These are phyloP conservation scores for Uronychia setigera DNA, from an alignment of 73 alveolate species.

Conservation along the genomic window DNA sequence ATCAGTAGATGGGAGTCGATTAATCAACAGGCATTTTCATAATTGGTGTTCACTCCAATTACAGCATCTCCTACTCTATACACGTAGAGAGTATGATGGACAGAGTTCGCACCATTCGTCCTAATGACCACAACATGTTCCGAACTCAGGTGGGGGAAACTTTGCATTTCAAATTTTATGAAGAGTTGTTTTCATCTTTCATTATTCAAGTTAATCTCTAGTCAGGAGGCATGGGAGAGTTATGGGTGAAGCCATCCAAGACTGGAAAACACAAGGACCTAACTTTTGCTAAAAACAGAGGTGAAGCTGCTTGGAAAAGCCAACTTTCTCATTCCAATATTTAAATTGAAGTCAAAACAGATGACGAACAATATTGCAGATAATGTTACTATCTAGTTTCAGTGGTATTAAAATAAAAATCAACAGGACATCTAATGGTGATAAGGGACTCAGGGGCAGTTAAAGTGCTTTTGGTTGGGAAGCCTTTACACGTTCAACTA, in stretches of 20 bases:
- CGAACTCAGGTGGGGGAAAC: neutral
- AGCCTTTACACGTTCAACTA: neutral
- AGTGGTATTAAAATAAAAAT: neutral
- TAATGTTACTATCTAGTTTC: neutral
- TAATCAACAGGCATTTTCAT: neutral
- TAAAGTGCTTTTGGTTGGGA: neutral
- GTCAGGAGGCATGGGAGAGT: neutral
- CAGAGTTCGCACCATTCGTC: neutral
- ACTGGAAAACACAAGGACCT: neutral
- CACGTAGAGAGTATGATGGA: neutral
- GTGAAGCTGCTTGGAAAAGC: neutral
- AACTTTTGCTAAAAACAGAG: neutral
- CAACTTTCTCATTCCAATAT: neutral
- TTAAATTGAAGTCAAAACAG: neutral
- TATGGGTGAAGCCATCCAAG: neutral
- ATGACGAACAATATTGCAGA: neutral
- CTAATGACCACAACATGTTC: neutral
- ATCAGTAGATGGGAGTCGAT: neutral
- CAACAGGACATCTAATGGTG: neutral
- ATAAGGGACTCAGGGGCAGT: neutral
- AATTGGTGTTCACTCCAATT: neutral
- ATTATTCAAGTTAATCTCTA: too few relatives aligned
- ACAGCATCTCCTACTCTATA: neutral
- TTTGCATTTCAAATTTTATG: neutral
- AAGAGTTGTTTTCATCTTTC: neutral